These are phyloP conservation scores for Pelargonium fulgidum DNA, from an alignment of 441 rosid species.

Conservation along the genomic window DNA sequence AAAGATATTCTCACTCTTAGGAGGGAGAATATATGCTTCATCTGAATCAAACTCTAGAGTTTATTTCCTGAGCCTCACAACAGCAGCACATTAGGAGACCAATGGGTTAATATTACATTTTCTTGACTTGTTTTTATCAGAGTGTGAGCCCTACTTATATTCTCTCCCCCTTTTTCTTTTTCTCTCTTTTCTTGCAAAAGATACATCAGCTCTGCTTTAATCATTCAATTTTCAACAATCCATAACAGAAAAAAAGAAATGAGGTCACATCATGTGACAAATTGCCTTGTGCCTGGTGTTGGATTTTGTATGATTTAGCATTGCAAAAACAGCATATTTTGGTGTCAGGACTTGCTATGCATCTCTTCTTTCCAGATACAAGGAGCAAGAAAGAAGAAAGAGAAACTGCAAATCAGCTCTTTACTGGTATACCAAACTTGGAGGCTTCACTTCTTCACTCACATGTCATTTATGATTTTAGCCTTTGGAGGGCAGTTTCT, in stretches of 20 bases:
- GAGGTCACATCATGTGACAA: background rate
- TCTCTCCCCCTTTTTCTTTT: background rate
- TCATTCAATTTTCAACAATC: background rate
- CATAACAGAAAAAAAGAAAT: background rate
- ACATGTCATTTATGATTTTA: background rate
- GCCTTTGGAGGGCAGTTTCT: too few species aligned
- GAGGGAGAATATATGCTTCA: conserved; percentile 1
- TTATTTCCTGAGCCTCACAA: background rate
- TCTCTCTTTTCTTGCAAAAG: conserved; percentile 8
- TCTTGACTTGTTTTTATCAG: conserved; percentile 18
- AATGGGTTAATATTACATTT: conserved; percentile 10
- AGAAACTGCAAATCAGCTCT: conserved; percentile 1
- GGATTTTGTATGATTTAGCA: conserved; percentile 1
- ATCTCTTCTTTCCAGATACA: background rate
- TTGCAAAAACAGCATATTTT: background rate
- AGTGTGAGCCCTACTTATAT: conserved; percentile 12
- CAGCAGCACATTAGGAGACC: background rate
- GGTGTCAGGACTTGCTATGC: background rate
- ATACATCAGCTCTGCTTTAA: background rate
- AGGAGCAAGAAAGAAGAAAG: background rate
- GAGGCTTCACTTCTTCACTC: background rate
- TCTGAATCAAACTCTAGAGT: background rate
- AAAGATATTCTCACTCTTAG: background rate
- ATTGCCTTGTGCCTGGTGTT: conserved; percentile 2
- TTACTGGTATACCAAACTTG: conserved; percentile 19